phyloP scores from a whole-genome alignment of 768 basidiomycete species.

The Chalciporus pseudorubinellus region DNA sequence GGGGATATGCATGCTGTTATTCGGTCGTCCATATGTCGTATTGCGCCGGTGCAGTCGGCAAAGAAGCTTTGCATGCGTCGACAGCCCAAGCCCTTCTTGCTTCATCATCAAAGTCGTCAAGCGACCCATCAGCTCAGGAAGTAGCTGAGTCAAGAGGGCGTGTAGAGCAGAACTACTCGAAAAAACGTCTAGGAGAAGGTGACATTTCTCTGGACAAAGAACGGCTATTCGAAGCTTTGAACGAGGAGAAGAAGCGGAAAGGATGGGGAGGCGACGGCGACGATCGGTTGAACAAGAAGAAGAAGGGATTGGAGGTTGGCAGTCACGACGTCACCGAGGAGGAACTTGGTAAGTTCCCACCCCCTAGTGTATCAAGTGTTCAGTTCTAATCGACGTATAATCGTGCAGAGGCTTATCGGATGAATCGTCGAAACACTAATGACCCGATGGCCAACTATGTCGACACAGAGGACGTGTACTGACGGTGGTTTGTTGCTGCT shows the following conservation, averaged over 20 bases:
- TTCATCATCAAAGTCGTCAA: conserved; percentile 31
- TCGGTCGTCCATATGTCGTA: conserved; percentile 84
- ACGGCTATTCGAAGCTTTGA: conserved; percentile 64
- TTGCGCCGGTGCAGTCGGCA: conserved; percentile 86
- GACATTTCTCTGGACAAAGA: conserved; percentile 74
- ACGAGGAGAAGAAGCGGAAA: conserved; percentile 82
- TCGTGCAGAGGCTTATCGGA: conserved; percentile 83
- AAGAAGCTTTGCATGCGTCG: conserved; percentile 73
- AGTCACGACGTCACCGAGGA: conserved; percentile 88
- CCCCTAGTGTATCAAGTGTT: background rate
- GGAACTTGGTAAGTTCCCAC: conserved; percentile 63
- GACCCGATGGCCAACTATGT: conserved; percentile 95
- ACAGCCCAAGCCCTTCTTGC: conserved; percentile 66
- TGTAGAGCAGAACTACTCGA: conserved; percentile 71
- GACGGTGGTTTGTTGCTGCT: background rate
- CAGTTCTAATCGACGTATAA: conserved; percentile 9
- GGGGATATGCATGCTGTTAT: conserved; percentile 97
- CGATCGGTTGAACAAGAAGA: conserved; percentile 60
- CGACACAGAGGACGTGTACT: conserved; percentile 46
- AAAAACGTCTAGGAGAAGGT: conserved; percentile 79
- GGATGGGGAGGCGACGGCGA: conserved; percentile 49
- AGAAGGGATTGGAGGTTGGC: conserved; percentile 46
- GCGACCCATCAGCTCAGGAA: conserved; percentile 32
- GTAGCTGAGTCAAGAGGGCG: conserved; percentile 32
- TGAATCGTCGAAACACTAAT: conserved; percentile 64